Evolutionary conservation across 2,329 filamentous ascomycete genomes (phyloP).

Genomic region (Curvularia sp.): DNA sequence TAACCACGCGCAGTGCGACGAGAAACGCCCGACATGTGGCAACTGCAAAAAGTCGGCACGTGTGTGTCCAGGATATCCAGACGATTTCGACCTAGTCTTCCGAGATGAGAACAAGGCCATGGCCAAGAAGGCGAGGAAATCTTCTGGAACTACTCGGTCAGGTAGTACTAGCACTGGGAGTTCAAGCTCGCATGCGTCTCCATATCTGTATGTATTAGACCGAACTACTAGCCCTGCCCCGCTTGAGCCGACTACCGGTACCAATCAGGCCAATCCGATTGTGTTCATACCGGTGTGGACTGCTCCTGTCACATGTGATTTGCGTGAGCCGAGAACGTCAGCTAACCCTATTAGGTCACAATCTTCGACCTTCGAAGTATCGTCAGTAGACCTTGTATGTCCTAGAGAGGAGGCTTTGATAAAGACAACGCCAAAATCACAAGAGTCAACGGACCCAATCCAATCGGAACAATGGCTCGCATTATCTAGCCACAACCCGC

Average conservation of each 20-base stretch:
- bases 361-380: slow-evolving; percentile 27
- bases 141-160: slow-evolving; percentile 28
- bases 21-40: slow-evolving; percentile 46
- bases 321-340: background rate
- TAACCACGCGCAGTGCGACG: slow-evolving; percentile 41
- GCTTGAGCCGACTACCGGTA: background rate
- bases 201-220: slow-evolving; percentile 38
- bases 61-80: slow-evolving; percentile 53
- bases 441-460: slow-evolving; percentile 19
- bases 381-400: slow-evolving; percentile 16
- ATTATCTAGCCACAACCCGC: slow-evolving; percentile 26
- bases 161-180: slow-evolving; percentile 22
- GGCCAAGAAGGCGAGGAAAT: slow-evolving; percentile 65
- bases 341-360: slow-evolving; percentile 33
- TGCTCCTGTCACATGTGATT: slow-evolving; percentile 5
- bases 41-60: slow-evolving; percentile 46
- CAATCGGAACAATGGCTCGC: slow-evolving; percentile 31
- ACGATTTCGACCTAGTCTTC: slow-evolving; percentile 75
- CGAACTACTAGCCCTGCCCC: background rate
- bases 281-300: background rate
- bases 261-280: slow-evolving; percentile 2
- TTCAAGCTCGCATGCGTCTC: slow-evolving; percentile 40
- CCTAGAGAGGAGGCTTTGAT: slow-evolving; percentile 11
- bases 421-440: slow-evolving; percentile 21
- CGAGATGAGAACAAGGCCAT: slow-evolving; percentile 75